Percentiles rank a stretch among this genome's conserved stretches.
Conservation (phyloP, 352 stramenopile genomes). For the Blastocystis sp. region DNA sequence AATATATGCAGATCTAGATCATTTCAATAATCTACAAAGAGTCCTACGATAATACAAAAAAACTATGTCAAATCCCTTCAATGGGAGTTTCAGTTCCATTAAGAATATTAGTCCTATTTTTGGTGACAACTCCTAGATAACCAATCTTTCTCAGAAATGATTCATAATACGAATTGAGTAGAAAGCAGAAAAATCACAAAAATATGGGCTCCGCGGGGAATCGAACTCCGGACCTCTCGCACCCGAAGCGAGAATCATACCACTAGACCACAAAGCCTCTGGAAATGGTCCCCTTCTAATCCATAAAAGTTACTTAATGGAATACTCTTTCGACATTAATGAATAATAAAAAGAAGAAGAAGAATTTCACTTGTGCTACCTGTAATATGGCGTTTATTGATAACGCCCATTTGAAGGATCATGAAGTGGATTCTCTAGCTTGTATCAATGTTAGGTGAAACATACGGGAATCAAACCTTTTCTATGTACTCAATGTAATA, state of each 20-base stretch:
- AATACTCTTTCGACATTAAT: neutral
- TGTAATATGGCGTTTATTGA: conserved; percentile 56
- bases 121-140: no score
- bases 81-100: no score
- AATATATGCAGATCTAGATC: neutral
- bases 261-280: conserved; percentile 59
- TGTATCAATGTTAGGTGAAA: conserved; percentile 19
- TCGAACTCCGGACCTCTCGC: conserved; percentile 62
- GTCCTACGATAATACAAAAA: neutral
- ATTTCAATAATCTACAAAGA: neutral
- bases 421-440: neutral
- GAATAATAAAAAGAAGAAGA: conserved; percentile 39
- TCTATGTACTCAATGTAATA: conserved; percentile 44
- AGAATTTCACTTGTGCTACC: conserved; percentile 43
- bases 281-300: neutral
- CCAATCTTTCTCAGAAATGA: neutral
- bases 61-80: neutral
- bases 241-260: conserved; percentile 63
- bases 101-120: no score
- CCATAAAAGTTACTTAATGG: neutral
- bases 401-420: conserved; percentile 52
- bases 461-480: conserved; percentile 44
- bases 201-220: conserved; percentile 59
- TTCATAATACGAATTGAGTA: neutral
- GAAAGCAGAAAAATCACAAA: neutral